Base-by-base conservation (phyloP, 495 filamentous ascomycete genomes). In the Penicillium odoratum region DNA sequence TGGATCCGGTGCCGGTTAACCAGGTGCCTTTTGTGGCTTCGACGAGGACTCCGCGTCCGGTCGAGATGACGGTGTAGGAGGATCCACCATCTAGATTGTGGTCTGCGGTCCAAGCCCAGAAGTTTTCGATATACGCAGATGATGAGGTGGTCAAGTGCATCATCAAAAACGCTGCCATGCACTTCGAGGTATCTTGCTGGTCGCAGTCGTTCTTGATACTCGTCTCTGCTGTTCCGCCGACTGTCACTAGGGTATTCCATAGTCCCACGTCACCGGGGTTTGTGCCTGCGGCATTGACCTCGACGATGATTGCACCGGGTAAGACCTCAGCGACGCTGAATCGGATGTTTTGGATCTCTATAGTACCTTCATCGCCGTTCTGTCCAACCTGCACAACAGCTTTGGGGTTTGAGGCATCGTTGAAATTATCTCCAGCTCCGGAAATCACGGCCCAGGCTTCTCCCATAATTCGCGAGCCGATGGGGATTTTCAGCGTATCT, bases 61-160 rank as follows among this genome's bases (percentile, higher is more conserved):
- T 78, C n/a, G 78, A 75, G 55, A 84, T 78, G 56, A 71, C 75
- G 7, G 67, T 72, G 7, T 67, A 44, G 9, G 57, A 13, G 0
- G 64, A 65, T 5, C 61, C 28, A 36, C 69, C 67, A 58, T 84
- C 80, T 0, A 85, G 72, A 46, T 75, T 71, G 55, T 84, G 82
- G 62, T 84, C 82, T 0, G 81, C 80, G 13, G 79, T 82, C 83
- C 82, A 86, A 16, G 76, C 79, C 82, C 84, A 86, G 66, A 86
- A 76, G 59, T 83, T 80, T 54, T 86, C 84, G 48, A 85, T 71
- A 53, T 86, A 87, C 4, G 73, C 77, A 3, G 78, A 82, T 1
- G 78, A 75, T 7, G 66, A 73, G 2, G 64, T 42, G 4, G 79
- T 79, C 1, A 87, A 57, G 51, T 86, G 82, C 42, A 86, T 64